Conservation (phyloP, 768 basidiomycete genomes). For the Nevesoporus exiguus region DNA sequence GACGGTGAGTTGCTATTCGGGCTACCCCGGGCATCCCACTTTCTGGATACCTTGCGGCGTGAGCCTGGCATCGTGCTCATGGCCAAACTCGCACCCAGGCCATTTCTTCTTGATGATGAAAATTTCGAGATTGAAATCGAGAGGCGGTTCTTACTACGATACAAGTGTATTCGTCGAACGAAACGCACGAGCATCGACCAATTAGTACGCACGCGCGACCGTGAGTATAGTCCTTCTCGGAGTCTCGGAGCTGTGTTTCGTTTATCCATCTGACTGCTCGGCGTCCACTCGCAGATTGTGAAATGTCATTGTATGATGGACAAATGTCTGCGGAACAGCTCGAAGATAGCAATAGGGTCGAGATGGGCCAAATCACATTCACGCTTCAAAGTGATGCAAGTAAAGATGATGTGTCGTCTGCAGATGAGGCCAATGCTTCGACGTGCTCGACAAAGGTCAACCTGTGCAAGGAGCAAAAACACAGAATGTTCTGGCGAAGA, state of each 20-base stretch:
- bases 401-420: background rate
- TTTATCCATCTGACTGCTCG: background rate
- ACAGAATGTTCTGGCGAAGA: background rate
- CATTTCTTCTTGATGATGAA: conserved; percentile 11
- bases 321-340: conserved; percentile 1
- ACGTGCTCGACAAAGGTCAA: background rate
- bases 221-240: conserved; percentile 7
- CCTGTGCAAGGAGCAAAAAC: background rate
- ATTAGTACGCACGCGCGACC: conserved; percentile 17
- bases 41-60: background rate
- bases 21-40: background rate
- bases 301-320: conserved; percentile 21
- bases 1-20: conserved; percentile 9
- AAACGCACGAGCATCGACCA: conserved; percentile 16
- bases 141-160: conserved; percentile 17
- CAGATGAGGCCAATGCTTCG: background rate
- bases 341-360: conserved; percentile 10
- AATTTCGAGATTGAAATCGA: conserved; percentile 20
- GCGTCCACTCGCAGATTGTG: conserved; percentile 11
- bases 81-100: conserved; percentile 3
- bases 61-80: conserved; percentile 1
- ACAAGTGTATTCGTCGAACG: conserved; percentile 29
- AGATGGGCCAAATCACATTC: conserved; percentile 24
- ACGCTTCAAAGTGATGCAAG: conserved; percentile 1
- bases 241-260: background rate